Evolutionary conservation across 148 eudicot species (phyloP), one percentile per base, ranked within the genome.

Genomic region (Dysphania ambrosioides): DNA sequence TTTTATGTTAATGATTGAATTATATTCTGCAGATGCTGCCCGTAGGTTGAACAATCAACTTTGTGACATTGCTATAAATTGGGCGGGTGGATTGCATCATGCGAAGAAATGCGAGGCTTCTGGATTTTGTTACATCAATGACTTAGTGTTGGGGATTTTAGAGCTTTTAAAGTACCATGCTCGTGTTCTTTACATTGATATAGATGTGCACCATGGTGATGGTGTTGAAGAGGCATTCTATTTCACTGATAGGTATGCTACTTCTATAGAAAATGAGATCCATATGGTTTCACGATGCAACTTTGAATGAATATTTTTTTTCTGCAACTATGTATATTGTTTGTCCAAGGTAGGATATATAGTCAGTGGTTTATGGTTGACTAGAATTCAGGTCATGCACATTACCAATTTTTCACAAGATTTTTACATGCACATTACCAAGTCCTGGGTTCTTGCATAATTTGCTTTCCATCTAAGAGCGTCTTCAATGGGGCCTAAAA

Each of bases 161-260:
- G 99, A 95, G 90, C 99, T 95, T 84, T 79, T 95, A 55, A 95
- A 95, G 87, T 86, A 92, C 79, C 99, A 95, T 85, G 88, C 99
- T 2, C 93, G 99, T 70, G 99, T 95, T 66, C 87, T 95, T 59
- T 95, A 95, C 80, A 92, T 95, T 80, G 99, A 95, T 83, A 95
- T 95, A 76, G 99, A 95, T 78, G 99, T 95, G 42, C 99, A 95
- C 80, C 99, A 95, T 77, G 99, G 97, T 69, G 99, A 95, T 86
- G 99, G 99, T 80, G 99, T 95, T 71, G 99, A 95, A 87, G 99
- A 95, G 83, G 99, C 99, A 79, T 95, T 95, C 83, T 95, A 90
- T 83, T 90, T 88, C 80, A 92, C 99, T 40, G 97, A 95, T 77
- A 92, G 99, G 99, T 92, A 77, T 53, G 19, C 31, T 4, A 64